Base-by-base conservation (phyloP, 2,329 filamentous ascomycete genomes). In the Xylariaceae sp. region DNA sequence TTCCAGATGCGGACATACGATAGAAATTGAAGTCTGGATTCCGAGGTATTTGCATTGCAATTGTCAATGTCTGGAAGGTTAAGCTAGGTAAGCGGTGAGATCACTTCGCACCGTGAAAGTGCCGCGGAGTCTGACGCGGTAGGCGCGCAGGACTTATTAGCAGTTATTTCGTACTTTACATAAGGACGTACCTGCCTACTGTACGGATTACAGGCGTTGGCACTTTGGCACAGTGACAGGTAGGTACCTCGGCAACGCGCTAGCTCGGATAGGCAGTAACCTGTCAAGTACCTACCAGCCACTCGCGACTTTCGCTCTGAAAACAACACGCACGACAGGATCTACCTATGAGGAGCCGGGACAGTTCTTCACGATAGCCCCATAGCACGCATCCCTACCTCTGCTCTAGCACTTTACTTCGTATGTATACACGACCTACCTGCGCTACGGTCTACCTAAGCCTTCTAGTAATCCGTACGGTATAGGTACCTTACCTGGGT, bases 291-390 rank as follows among this genome's bases (percentile, higher is more conserved):
- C 50, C 37, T 23, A 17, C 50, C 37, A 23, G 10, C 55, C 41
- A 52, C 52, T 54, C 57, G 54, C 54, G 48, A 13, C 50, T 37
- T 37, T 47, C 35, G 39, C 35, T 53, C 53, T 18, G 15, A 60
- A 54, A 62, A 60, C 55, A 54, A 51, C 57, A 49, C 60, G 51
- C 41, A 48, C 18, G 10, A 52, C 17, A 45, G 18, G 4, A 17
- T 23, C 15, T 30, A 41, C n/a, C 10, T 51, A 30, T 30, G 23
- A 30, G 23, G 23, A 30, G 23, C 23, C 18, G 49, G 54, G n/a
- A 44, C 37, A 56, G 37, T 48, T 45, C 41, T 52, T 62, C 60
- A 55, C 57, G 60, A 62, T 62, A 45, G 41, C 54, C 51, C 37
- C 37, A 35, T 17, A 58, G 18, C 47, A 50, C 51, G 49, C 47